Base-by-base conservation (phyloP, 2,329 filamentous ascomycete species). In the Magnaporthiopsis incrustans region DNA sequence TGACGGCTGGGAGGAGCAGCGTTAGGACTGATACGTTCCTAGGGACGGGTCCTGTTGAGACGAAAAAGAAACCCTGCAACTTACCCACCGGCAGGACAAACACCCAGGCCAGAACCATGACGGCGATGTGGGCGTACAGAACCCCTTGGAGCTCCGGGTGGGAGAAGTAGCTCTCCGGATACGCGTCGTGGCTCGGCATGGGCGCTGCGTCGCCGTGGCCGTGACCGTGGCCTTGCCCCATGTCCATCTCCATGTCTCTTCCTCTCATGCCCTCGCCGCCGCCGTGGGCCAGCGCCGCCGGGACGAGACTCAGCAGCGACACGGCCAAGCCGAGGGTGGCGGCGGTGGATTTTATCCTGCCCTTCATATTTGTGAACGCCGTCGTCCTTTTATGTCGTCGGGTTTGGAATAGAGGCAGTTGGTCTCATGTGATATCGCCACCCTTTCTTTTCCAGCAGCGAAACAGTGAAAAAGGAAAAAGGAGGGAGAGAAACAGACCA, bases 51-150 rank as follows among this genome's bases (percentile, higher is more conserved):
- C n/a, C n/a, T n/a, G n/a, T n/a, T n/a, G n/a, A n/a, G n/a, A n/a
- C n/a, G n/a, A n/a, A n/a, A n/a, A n/a, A n/a, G n/a, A n/a, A n/a
- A n/a, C n/a, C n/a, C n/a, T n/a, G n/a, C n/a, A n/a, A n/a, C n/a
- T 77, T 80, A 90, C 90, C 88, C 66, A 89, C 74, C 62, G 91
- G 91, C 64, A 94, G 80, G 61, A 90, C 72, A 64, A 93, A 81
- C 50, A 89, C 81, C 91, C 91, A 95, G 11, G 83, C 84, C 11
- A 90, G 64, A 2, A 86, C 77, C 87, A 92, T 92, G 59, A 91
- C 77, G 6, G 75, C 78, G 64, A 93, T 88, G 71, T 95, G 91
- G 65, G 83, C 83, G 70, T 89, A 81, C 69, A 95, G 87, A 67
- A 84, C 75, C 18, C 77, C 75, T 10, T 73, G 76, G 70, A 86